phyloP scores from a whole-genome alignment of 2,329 filamentous ascomycete genomes.

The Lachnellula hyalina region DNA sequence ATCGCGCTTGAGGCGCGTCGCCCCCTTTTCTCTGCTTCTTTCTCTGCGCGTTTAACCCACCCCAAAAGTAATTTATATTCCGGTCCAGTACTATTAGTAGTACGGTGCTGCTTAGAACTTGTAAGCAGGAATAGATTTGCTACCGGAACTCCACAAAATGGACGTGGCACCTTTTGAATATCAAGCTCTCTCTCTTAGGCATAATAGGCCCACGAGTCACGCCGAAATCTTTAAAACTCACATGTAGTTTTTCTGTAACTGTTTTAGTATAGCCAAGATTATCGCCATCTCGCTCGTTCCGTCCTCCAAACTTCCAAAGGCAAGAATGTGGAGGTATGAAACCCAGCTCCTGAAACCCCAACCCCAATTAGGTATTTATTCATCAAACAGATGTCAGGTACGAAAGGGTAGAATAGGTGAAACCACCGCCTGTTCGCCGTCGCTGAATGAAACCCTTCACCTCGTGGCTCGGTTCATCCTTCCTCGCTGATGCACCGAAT shows the following conservation, averaged over 20 bases:
- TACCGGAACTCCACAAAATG: background rate
- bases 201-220: too few relatives aligned
- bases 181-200: too few relatives aligned
- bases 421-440: background rate
- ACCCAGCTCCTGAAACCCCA: too few relatives aligned
- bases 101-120: too few relatives aligned
- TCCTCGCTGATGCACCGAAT: background rate
- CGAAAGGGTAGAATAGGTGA: background rate
- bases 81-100: too few relatives aligned
- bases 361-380: too few relatives aligned
- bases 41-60: background rate
- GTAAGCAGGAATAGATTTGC: too few relatives aligned
- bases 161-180: background rate
- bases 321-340: background rate
- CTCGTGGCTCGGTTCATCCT: background rate
- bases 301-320: background rate
- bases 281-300: too few relatives aligned
- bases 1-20: conserved; percentile 3
- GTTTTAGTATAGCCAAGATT: too few relatives aligned
- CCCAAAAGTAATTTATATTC: background rate
- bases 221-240: too few relatives aligned
- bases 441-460: background rate
- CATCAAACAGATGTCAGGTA: background rate
- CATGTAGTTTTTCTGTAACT: too few relatives aligned
- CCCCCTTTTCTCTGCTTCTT: background rate